Evolutionary conservation across 2,329 filamentous ascomycete genomes (phyloP), one percentile per base, ranked within the genome.

Genomic region (Pseudogymnoascus sp.): DNA sequence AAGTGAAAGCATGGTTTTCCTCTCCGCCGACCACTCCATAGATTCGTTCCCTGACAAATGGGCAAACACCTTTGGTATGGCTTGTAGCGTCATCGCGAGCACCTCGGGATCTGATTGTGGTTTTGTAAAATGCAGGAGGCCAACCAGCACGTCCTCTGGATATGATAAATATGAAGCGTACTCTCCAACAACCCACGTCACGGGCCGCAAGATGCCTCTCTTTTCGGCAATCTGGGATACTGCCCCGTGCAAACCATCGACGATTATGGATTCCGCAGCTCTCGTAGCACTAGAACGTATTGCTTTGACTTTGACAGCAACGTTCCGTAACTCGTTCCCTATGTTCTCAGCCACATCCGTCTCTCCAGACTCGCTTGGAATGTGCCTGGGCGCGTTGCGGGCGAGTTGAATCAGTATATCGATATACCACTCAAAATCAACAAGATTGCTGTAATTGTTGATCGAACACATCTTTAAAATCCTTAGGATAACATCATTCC

Each of bases 371-470:
- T 68, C 61, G n/a, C 61, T 65, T 56, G 81, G 77, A n/a, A 78
- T 69, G 29, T 56, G 50, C 29, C 50, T 56, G 0, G 79, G 89
- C 19, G 88, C 80, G 76, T 90, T 82, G 72, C 88, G 86, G 42
- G 97, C 86, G 13, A 99, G 82, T 72, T 96, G 91, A 4, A 91
- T 88, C 31, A 99, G 78, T 29, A 96, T 85, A 68, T 95, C 90
- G 68, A 97, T 89, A 74, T 97, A 97, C 95, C 95, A 99, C 68
- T 97, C 93, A 74, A 99, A 99, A 73, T 99, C 93, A 61, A 83
- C 79, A 59, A 99, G 81, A 71, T 92, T 91, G 40, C 84, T 83
- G 74, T 97, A 99, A 65, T 92, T 96, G 67, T 93, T 89, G 67
- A 87, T 86, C 7, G 91, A 90, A 74, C 93, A 97, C 86, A 99